Conservation (phyloP, 345 rosid genomes). For the Triadica sebifera region DNA sequence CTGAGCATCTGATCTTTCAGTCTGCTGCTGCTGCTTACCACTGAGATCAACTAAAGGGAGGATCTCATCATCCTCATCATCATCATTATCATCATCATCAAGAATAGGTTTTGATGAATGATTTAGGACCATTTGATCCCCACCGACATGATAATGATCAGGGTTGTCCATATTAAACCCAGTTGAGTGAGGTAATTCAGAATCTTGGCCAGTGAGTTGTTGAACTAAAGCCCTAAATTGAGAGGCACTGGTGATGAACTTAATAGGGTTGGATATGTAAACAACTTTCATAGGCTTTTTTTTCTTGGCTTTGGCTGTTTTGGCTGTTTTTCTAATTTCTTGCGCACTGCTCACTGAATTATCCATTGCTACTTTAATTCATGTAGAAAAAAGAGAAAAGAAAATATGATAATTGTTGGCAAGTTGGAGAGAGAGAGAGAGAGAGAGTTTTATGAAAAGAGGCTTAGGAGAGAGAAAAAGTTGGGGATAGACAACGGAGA, state of each 20-base stretch:
- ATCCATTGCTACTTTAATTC: not conserved
- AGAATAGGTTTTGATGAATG: not conserved
- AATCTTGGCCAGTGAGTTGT: constrained; percentile 47
- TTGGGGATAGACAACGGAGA: not conserved
- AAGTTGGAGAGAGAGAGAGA: no score
- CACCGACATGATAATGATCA: constrained; percentile 1
- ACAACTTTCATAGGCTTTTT: constrained; percentile 44
- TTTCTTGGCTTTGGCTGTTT: constrained; percentile 16
- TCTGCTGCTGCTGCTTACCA: not conserved
- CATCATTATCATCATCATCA: not conserved
- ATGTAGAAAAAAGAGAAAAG: no score
- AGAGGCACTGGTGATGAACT: constrained; percentile 40
- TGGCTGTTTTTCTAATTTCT: constrained; percentile 13
- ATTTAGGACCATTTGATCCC: constrained; percentile 13
- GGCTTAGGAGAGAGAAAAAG: not conserved
- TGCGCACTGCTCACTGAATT: not conserved
- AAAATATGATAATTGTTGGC: not conserved
- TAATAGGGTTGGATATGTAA: constrained; percentile 54
- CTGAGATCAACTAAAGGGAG: not conserved
- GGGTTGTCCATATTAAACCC: not conserved
- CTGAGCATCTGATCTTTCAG: not conserved
- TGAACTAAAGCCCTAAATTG: constrained; percentile 48
- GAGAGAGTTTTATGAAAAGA: not conserved
- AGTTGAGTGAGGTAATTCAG: constrained; percentile 33
- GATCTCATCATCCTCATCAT: no score